Evolutionary conservation across 2,329 filamentous ascomycete genomes (phyloP).

Genomic region (Penicillium corylophilum): DNA sequence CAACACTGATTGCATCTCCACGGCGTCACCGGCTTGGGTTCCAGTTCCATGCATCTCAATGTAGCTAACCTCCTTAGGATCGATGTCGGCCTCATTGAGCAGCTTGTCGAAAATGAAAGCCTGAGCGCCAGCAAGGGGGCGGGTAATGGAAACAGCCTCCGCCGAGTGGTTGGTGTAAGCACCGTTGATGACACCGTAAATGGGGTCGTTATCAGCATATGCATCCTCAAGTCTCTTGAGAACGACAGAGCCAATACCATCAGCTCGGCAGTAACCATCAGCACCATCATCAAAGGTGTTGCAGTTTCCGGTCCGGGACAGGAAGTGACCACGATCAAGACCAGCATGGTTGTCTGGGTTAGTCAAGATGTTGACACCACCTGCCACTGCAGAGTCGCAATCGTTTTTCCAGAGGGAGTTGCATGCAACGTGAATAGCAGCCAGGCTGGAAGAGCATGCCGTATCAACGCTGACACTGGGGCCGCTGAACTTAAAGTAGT

Average conservation of each 20-base stretch:
- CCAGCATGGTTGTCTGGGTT: constrained; percentile 79
- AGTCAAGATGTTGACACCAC: constrained; percentile 72
- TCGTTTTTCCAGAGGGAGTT: constrained; percentile 72
- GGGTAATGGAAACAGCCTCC: constrained; percentile 78
- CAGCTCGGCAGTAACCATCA: constrained; percentile 79
- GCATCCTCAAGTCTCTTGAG: constrained; percentile 80
- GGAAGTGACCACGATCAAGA: constrained; percentile 72
- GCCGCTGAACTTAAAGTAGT: constrained; percentile 74
- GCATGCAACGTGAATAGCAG: constrained; percentile 70
- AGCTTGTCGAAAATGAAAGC: constrained; percentile 68
- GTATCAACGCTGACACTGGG: constrained; percentile 73
- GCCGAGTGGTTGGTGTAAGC: constrained; percentile 79
- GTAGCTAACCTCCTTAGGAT: constrained; percentile 75
- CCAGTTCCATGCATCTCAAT: constrained; percentile 90
- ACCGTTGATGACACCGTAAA: constrained; percentile 71
- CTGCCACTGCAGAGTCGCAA: constrained; percentile 77
- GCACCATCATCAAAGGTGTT: constrained; percentile 79
- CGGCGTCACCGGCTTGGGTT: constrained; percentile 79
- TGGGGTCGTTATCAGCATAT: constrained; percentile 66
- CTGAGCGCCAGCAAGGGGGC: constrained; percentile 76
- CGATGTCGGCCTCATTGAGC: constrained; percentile 69
- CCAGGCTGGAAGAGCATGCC: constrained; percentile 73
- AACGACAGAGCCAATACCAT: constrained; percentile 71
- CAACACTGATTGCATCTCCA: constrained; percentile 77
- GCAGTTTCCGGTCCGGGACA: constrained; percentile 73